phyloP scores from a whole-genome alignment of 257 asterid genomes.

The Gentiana macrophylla region DNA sequence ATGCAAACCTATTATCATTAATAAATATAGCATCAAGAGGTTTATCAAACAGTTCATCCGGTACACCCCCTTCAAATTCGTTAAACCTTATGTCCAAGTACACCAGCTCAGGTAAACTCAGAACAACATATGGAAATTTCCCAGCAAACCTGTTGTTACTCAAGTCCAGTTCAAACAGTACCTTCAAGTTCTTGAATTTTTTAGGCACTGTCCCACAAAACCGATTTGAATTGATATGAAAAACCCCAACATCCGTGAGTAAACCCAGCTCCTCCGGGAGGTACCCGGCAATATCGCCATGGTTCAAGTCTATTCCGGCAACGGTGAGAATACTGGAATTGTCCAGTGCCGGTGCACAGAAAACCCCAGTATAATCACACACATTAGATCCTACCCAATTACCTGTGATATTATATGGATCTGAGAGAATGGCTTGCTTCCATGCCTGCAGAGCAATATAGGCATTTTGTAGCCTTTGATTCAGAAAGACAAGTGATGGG shows the following conservation, averaged over 20 bases:
- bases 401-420: slow-evolving; percentile 49
- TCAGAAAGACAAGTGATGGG: slow-evolving; percentile 56
- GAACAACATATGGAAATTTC: slow-evolving; percentile 72
- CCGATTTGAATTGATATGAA: slow-evolving; percentile 73
- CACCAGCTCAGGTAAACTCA: slow-evolving; percentile 46
- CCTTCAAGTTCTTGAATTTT: slow-evolving; percentile 41
- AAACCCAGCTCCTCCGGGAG: slow-evolving; percentile 79
- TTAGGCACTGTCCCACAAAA: slow-evolving; percentile 67
- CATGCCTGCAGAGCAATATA: slow-evolving; percentile 87
- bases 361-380: slow-evolving; percentile 59
- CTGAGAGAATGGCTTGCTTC: slow-evolving; percentile 81
- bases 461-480: slow-evolving; percentile 50
- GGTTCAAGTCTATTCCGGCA: slow-evolving; percentile 81
- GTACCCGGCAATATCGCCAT: slow-evolving; percentile 85
- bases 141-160: slow-evolving; percentile 89
- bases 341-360: slow-evolving; percentile 66
- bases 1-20: slow-evolving; percentile 61
- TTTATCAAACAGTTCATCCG: slow-evolving; percentile 52
- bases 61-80: slow-evolving; percentile 83
- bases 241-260: slow-evolving; percentile 68
- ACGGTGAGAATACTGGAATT: slow-evolving; percentile 42
- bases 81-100: slow-evolving; percentile 63
- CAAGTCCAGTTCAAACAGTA: slow-evolving; percentile 63
- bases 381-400: slow-evolving; percentile 77
- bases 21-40: slow-evolving; percentile 80